Evolutionary conservation across 768 basidiomycete genomes (phyloP).

Genomic region (Suillus cothurnatus): DNA sequence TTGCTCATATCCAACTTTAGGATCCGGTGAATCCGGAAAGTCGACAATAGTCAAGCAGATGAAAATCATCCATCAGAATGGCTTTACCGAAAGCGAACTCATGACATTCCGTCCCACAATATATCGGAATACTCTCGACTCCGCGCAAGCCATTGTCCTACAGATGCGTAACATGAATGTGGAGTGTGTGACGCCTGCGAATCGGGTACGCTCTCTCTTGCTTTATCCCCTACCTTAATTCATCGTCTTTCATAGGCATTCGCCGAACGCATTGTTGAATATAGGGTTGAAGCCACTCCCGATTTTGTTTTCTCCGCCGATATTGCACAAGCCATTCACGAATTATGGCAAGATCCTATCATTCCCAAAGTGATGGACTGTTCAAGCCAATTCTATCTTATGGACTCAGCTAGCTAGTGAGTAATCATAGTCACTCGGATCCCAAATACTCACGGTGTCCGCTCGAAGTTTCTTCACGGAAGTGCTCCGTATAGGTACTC

Average conservation of each 20-base stretch:
- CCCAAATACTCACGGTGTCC: neutral
- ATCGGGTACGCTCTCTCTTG: conserved; percentile 43
- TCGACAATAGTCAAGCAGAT: conserved; percentile 98
- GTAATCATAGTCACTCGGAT: conserved; percentile 29
- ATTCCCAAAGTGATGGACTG: conserved; percentile 55
- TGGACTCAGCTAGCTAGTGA: conserved; percentile 93
- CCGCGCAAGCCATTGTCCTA: conserved; percentile 80
- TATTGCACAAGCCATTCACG: conserved; percentile 66
- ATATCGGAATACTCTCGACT: conserved; percentile 86
- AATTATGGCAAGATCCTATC: conserved; percentile 72
- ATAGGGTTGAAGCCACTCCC: conserved; percentile 45
- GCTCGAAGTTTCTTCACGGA: conserved; percentile 77
- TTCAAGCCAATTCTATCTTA: conserved; percentile 82
- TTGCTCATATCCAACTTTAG: conserved; percentile 41
- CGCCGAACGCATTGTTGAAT: conserved; percentile 66
- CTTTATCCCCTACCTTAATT: neutral
- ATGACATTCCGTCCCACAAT: conserved; percentile 76
- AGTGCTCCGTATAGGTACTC: conserved; percentile 78
- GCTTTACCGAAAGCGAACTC: conserved; percentile 80
- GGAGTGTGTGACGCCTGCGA: conserved; percentile 68
- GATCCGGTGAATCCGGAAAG: conserved; percentile 95
- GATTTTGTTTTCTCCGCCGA: conserved; percentile 56
- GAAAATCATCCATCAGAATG: conserved; percentile 97
- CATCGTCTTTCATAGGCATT: conserved; percentile 36
- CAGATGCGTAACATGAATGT: conserved; percentile 87